These are phyloP conservation scores for Cladosporium colombiae DNA, from an alignment of 2,329 filamentous ascomycete species.

Conservation along the genomic window DNA sequence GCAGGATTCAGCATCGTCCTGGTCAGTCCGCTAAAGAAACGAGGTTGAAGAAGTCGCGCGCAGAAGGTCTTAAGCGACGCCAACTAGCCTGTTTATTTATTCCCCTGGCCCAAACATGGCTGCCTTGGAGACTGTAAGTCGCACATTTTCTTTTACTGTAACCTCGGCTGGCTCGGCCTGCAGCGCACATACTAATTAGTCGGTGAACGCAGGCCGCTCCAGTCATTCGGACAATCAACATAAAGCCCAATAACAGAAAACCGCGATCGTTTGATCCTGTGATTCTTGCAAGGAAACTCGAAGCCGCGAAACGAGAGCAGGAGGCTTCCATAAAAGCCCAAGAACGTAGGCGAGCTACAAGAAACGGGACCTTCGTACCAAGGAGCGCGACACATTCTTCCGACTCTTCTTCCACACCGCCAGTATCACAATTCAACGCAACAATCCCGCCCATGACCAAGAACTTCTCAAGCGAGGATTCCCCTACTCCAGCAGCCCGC, in stretches of 20 bases:
- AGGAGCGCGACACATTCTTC: conserved; percentile 4
- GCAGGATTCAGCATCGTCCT: background rate
- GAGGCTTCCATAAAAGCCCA: background rate
- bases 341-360: conserved; percentile 9
- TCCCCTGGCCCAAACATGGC: background rate
- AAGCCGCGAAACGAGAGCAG: conserved; percentile 15
- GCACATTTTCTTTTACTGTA: background rate
- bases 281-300: conserved; percentile 14
- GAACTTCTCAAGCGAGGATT: background rate
- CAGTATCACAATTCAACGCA: background rate
- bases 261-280: conserved; percentile 11
- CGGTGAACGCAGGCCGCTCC: background rate
- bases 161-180: conserved; percentile 5
- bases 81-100: background rate
- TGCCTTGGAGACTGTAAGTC: conserved; percentile 11
- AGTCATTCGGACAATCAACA: conserved; percentile 5
- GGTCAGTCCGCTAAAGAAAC: conserved; percentile 6
- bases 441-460: background rate
- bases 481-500: background rate
- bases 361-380: conserved; percentile 5
- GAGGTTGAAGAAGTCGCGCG: background rate
- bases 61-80: background rate
- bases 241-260: background rate
- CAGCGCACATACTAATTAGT: background rate
- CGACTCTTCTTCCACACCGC: background rate